Evolutionary conservation across 768 basidiomycete species (phyloP), one percentile per base, ranked within the genome.

Genomic region (Boletus pseudo-olivaceus): DNA sequence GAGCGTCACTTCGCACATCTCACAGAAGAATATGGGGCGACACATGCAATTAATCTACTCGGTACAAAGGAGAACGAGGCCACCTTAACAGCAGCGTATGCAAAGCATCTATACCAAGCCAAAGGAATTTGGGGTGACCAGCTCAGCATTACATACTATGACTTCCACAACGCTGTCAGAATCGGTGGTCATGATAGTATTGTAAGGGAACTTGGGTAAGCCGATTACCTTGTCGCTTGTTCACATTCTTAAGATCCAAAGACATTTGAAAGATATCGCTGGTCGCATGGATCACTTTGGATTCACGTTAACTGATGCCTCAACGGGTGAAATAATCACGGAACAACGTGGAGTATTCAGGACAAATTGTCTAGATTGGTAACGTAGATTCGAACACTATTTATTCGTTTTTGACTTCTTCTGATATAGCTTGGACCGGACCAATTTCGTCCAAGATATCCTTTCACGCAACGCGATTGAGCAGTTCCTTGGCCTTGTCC

Each of bases 391-490:
- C n/a, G 3, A 48, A 19, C 32, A 19, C 9, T 17, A 1, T 29
- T 20, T 7, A 23, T 46, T 30, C 44, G 19, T 12, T 33, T 26
- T 39, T 62, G 52, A 60, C 46, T 9, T 27, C 53, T 40, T 39
- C 30, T 46, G 49, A 27, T 54, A 55, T 46, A 97, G 97, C 69
- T 75, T 99, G 59, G 96, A 99, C 64, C 86, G 97, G 37, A 99
- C 97, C 5, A 99, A 99, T 69, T 96, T 98, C 61, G 87, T 97
- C 1, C 91, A 99, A 71, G 96, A 98, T 64, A 93, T 97, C 62
- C 76, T 98, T 41, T 96, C 95, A 4, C 82, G 88, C 12, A 81
- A 80, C 39, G 83, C 87, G 0, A 76, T 98, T 15, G 88, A 93
- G 63, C 82, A 90, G 57, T 98, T 92, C 66, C 81, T 98, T 34